phyloP scores from a whole-genome alignment of 176 grass and related monocot genomes.

The Aegilops bicornis region DNA sequence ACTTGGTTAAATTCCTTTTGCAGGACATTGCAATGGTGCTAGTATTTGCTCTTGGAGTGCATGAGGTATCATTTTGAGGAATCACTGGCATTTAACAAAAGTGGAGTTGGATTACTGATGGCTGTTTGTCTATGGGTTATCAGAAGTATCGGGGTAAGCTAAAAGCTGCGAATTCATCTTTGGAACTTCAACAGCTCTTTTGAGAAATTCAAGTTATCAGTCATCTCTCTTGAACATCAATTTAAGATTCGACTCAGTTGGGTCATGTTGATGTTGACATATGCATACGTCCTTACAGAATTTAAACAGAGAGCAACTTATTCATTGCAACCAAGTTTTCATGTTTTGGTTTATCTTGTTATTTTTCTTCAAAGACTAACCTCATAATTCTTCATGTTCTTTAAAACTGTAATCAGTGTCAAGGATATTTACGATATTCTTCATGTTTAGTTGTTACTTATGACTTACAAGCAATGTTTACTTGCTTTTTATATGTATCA shows the following conservation, averaged over 20 bases:
- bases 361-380: neutral
- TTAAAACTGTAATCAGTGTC: neutral
- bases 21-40: conserved; percentile 94
- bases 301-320: neutral
- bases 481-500: neutral
- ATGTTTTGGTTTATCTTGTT: neutral
- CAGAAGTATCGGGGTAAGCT: conserved; percentile 92
- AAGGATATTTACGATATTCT: neutral
- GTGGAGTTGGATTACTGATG: conserved; percentile 89
- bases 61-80: conserved; percentile 96
- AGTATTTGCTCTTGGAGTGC: conserved; percentile 91
- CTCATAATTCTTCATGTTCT: neutral
- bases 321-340: neutral
- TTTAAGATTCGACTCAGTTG: neutral
- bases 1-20: conserved; percentile 32
- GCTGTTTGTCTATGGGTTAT: conserved; percentile 95
- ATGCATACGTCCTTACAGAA: neutral
- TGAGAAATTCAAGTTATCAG: neutral
- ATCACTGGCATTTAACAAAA: conserved; percentile 97
- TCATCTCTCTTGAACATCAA: neutral
- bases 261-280: neutral
- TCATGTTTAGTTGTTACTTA: neutral
- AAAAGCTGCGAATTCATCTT: neutral
- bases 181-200: neutral
- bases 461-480: neutral